Evolutionary conservation across 2,329 filamentous ascomycete species (phyloP), one percentile per base, ranked within the genome.

Genomic region (Zasmidium angulare): DNA sequence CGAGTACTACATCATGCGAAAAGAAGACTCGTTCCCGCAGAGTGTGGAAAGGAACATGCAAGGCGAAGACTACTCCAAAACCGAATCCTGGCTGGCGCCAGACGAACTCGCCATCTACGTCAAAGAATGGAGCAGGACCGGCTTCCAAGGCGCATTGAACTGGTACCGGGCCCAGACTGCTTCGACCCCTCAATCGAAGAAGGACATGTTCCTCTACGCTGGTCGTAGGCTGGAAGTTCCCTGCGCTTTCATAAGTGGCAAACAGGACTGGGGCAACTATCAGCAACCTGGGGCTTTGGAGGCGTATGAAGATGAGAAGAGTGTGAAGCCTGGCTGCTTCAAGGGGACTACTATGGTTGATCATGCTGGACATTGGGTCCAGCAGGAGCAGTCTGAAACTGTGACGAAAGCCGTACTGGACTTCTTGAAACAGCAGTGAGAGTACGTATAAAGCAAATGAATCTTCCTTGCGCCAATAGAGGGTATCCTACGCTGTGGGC

Each of bases 331-430:
- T 2, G 69, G 71, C 0, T 87, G 84, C 63, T 88, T 85, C 68
- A 76, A 77, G 52, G 82, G 83, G 0, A 72, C 77, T 31, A 80
- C 69, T 52, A 74, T 86, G 19, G 75, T 89, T 12, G 80, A 86
- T 17, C 80, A 80, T 0, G 86, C 86, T 3, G 87, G 87, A 0
- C 88, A 90, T 75, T 90, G 87, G 87, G 82, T 87, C 36, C 86
- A 88, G 68, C 85, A 89, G 72, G 86, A 89, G 70, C 78, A 84
- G 69, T 82, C 85, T 1, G 79, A 83, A 64, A 78, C 75, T 55
- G 83, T 86, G 9, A 74, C 78, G 0, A 69, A 77, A 54, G 77
- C 78, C 58, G 74, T 86, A 43, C 59, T 80, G 62, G 71, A 68
- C 10, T 81, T 86, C 62, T 56, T 76, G 50, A 46, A 53, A 36